Evolutionary conservation across 2,329 filamentous ascomycete species (phyloP).

Genomic region (Lasiodiplodia sp.): DNA sequence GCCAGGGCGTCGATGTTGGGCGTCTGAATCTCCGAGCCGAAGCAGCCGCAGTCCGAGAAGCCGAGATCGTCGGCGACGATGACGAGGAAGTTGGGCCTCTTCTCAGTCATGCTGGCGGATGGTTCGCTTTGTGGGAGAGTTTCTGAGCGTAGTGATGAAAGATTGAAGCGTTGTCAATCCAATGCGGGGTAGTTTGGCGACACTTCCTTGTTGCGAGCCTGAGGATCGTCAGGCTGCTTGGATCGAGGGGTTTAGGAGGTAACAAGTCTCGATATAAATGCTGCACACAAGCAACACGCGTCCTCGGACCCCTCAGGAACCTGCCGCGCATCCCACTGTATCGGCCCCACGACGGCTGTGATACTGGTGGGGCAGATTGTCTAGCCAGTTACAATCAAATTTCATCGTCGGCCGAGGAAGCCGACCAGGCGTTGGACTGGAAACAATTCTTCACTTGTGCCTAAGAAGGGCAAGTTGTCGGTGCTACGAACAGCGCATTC

Average conservation of each 20-base stretch:
- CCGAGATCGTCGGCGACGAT: conserved; percentile 67
- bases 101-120: conserved; percentile 12
- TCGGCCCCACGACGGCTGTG: conserved; percentile 2
- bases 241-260: background rate
- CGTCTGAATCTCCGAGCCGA: conserved; percentile 67
- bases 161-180: background rate
- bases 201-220: background rate
- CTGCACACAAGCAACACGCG: background rate
- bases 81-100: conserved; percentile 66
- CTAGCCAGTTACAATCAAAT: background rate
- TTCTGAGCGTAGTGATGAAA: background rate
- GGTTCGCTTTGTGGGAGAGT: background rate
- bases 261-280: background rate
- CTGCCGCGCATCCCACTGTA: background rate
- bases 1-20: conserved; percentile 64
- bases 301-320: background rate
- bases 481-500: conserved; percentile 6
- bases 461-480: background rate
- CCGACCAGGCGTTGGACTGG: background rate
- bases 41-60: conserved; percentile 65
- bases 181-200: background rate
- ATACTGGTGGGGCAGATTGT: background rate
- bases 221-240: background rate
- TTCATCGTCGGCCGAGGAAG: background rate
- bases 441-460: background rate